A percentile compares a stretch with the other conserved stretches of the same genome.
Evolutionary conservation across 2,329 filamentous ascomycete genomes (phyloP).

Genomic region (Herpotrichia juniperi): DNA sequence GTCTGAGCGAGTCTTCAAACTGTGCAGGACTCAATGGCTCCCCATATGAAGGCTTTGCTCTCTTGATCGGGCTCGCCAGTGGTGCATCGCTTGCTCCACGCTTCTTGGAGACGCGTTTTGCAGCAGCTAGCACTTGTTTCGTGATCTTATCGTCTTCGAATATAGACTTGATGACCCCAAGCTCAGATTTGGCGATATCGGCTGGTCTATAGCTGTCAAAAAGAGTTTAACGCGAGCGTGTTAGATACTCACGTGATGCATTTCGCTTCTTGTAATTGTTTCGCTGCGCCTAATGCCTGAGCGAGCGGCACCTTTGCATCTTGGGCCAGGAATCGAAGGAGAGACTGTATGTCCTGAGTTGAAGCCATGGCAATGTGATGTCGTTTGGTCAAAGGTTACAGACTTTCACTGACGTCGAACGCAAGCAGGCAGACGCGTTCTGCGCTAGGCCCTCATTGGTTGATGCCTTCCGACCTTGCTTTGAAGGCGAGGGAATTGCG

Average conservation of each 20-base stretch:
- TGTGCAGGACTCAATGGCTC: slow-evolving; percentile 56
- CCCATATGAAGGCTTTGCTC: slow-evolving; percentile 35
- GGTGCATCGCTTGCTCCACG: slow-evolving; percentile 49
- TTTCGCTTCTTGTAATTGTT: slow-evolving; percentile 58
- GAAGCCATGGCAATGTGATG: slow-evolving; percentile 33
- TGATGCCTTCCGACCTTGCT: no score
- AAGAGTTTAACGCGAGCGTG: slow-evolving; percentile 12
- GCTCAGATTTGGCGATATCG: slow-evolving; percentile 56
- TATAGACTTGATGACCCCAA: slow-evolving; percentile 50
- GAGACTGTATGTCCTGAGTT: slow-evolving; percentile 48
- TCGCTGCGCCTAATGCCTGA: slow-evolving; percentile 60
- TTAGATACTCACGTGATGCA: slow-evolving; percentile 57
- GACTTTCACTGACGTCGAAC: neutral
- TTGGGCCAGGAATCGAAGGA: slow-evolving; percentile 64
- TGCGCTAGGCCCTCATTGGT: neutral
- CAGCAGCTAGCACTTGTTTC: slow-evolving; percentile 63
- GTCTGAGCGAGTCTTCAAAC: slow-evolving; percentile 65
- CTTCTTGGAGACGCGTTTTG: slow-evolving; percentile 63
- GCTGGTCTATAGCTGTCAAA: slow-evolving; percentile 45
- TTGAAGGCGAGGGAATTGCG: no score
- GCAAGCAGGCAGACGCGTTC: neutral
- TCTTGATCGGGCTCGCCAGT: slow-evolving; percentile 45
- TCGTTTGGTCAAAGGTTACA: neutral
- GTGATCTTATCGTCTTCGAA: slow-evolving; percentile 60
- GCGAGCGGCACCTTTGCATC: slow-evolving; percentile 63